Conservation (phyloP, 768 basidiomycete genomes). For the Auricularia auricula-judae region DNA sequence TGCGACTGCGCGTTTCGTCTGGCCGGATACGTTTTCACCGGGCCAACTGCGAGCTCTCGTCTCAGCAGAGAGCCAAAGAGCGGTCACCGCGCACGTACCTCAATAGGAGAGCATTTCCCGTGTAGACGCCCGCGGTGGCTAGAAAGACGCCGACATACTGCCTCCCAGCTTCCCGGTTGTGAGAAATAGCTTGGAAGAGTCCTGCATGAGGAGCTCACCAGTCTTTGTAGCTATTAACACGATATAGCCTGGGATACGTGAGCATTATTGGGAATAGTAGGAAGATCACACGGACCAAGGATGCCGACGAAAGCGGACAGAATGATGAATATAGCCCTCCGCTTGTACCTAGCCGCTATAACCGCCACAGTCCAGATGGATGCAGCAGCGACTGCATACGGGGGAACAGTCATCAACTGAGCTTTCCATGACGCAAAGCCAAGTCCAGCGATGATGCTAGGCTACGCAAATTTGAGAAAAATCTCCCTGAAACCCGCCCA, state of each 20-base stretch:
- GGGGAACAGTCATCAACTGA: conserved; percentile 51
- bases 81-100: conserved; percentile 24
- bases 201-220: conserved; percentile 19
- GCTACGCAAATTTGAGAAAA: conserved; percentile 21
- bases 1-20: conserved; percentile 53
- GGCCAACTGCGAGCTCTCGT: conserved; percentile 32
- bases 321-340: conserved; percentile 44
- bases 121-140: conserved; percentile 44
- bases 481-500: background rate
- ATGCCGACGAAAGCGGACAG: conserved; percentile 37
- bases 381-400: conserved; percentile 36
- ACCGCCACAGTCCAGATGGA: conserved; percentile 25
- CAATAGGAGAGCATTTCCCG: conserved; percentile 44
- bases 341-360: conserved; percentile 32
- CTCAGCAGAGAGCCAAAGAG: background rate
- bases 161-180: conserved; percentile 27
- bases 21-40: conserved; percentile 56
- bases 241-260: conserved; percentile 35
- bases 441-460: conserved; percentile 46
- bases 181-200: background rate
- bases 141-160: conserved; percentile 51
- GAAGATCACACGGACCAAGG: conserved; percentile 26
- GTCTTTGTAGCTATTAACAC: conserved; percentile 38
- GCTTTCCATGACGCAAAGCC: conserved; percentile 53
- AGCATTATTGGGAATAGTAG: background rate